These are phyloP conservation scores for Sindora glabra DNA, from an alignment of 306 rosid species.

Conservation along the genomic window DNA sequence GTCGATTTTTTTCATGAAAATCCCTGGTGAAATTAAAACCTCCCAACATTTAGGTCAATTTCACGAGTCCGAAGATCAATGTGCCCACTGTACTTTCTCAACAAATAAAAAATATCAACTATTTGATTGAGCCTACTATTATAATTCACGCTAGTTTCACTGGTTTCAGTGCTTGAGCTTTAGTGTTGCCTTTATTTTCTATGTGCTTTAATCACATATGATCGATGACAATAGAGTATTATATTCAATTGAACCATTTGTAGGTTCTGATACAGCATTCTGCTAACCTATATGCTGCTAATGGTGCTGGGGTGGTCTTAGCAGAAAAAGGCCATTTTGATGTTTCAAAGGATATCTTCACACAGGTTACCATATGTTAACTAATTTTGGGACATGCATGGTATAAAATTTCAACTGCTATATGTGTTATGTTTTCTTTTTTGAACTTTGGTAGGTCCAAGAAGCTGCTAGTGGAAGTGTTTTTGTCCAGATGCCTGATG, in stretches of 20 bases:
- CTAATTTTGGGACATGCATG: slow-evolving; percentile 11
- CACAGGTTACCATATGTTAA: slow-evolving; percentile 41
- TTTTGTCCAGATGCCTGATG: slow-evolving; percentile 99
- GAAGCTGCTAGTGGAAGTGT: slow-evolving; percentile 99
- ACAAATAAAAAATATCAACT: too few species aligned
- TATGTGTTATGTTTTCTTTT: slow-evolving; percentile 16
- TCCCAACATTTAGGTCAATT: too few species aligned
- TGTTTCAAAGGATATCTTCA: slow-evolving; percentile 87
- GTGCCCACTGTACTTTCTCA: too few species aligned
- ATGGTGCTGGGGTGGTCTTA: slow-evolving; percentile 92
- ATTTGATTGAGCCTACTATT: too few species aligned
- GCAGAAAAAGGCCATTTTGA: slow-evolving; percentile 99
- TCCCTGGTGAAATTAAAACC: too few species aligned
- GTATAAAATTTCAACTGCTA: slow-evolving; percentile 12
- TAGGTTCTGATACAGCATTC: slow-evolving; percentile 93
- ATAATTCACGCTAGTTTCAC: too few species aligned
- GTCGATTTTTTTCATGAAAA: too few species aligned
- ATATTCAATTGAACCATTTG: slow-evolving; percentile 16
- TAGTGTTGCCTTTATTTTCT: too few species aligned
- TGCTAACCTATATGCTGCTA: slow-evolving; percentile 93
- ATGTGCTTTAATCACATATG: too few species aligned
- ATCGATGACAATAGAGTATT: too few species aligned
- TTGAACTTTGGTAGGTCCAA: slow-evolving; percentile 62
- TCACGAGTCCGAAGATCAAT: too few species aligned
- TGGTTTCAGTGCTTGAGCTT: too few species aligned